Evolutionary conservation across 2,329 filamentous ascomycete genomes (phyloP).

Genomic region (Fusarium lateritium): DNA sequence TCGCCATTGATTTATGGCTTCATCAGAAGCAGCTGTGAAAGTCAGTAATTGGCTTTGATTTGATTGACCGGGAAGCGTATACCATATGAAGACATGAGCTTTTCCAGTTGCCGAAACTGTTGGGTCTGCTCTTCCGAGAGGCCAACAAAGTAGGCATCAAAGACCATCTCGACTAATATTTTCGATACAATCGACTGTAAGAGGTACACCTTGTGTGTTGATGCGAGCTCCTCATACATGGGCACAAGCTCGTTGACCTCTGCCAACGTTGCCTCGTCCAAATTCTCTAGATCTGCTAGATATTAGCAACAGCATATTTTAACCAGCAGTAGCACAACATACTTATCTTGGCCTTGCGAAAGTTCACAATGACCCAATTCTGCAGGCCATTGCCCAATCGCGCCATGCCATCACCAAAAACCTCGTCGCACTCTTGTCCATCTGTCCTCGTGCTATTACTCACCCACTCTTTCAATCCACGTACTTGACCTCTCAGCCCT

Average conservation of each 20-base stretch:
- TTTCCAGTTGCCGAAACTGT: slow-evolving; percentile 66
- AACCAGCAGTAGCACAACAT: slow-evolving; percentile 35
- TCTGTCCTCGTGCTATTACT: slow-evolving; percentile 75
- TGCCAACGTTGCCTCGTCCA: slow-evolving; percentile 58
- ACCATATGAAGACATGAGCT: slow-evolving; percentile 49
- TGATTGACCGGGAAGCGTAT: not conserved
- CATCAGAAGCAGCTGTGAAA: slow-evolving; percentile 59
- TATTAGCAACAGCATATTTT: not conserved
- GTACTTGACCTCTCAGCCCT: slow-evolving; percentile 70
- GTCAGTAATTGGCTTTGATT: not conserved
- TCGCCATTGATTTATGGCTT: slow-evolving; percentile 76
- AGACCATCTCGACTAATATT: slow-evolving; percentile 73
- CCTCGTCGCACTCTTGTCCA: slow-evolving; percentile 75
- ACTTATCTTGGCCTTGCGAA: slow-evolving; percentile 73
- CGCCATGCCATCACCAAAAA: slow-evolving; percentile 73
- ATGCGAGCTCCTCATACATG: slow-evolving; percentile 69
- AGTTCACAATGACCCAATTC: slow-evolving; percentile 82
- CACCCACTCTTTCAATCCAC: slow-evolving; percentile 80
- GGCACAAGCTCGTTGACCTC: slow-evolving; percentile 67
- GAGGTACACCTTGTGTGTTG: slow-evolving; percentile 71
- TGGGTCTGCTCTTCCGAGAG: slow-evolving; percentile 67
- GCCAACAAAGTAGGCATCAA: slow-evolving; percentile 75
- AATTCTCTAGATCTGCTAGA: slow-evolving; percentile 60
- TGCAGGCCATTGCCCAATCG: slow-evolving; percentile 77
- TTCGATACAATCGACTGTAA: slow-evolving; percentile 74